Evolutionary conservation across 805 yeast species (phyloP).

Genomic region (Candida endomychidarum): DNA sequence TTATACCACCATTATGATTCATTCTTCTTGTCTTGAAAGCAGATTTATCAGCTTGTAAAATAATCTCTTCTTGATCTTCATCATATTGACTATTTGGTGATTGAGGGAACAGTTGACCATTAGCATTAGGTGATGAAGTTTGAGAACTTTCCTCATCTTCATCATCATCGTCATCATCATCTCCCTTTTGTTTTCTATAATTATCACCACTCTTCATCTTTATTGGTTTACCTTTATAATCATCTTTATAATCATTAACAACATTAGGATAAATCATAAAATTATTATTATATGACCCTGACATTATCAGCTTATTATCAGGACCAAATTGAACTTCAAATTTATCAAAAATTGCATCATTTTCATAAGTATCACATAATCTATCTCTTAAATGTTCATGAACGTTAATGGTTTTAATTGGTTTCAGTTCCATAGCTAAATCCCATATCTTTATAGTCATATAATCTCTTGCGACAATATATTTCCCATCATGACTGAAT

Average conservation of each 20-base stretch:
- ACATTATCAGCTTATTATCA: constrained; percentile 87
- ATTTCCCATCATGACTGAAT: constrained; percentile 87
- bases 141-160: constrained; percentile 34
- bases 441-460: constrained; percentile 99
- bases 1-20: constrained; percentile 35
- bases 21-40: constrained; percentile 84
- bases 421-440: constrained; percentile 93
- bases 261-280: constrained; percentile 95
- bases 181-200: constrained; percentile 7
- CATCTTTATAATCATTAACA: constrained; percentile 30
- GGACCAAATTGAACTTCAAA: constrained; percentile 96
- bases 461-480: constrained; percentile 95
- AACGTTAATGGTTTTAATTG: constrained; percentile 89
- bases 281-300: constrained; percentile 96
- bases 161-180: constrained; percentile 28
- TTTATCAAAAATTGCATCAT: constrained; percentile 97
- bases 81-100: constrained; percentile 33
- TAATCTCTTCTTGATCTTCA: constrained; percentile 56
- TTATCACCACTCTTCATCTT: constrained; percentile 10
- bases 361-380: constrained; percentile 95
- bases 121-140: constrained; percentile 10
- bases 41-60: constrained; percentile 95
- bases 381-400: constrained; percentile 93
- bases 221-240: constrained; percentile 10
- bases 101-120: constrained; percentile 22